A percentile compares a stretch with the other conserved stretches of the same genome.
Conservation (phyloP, 495 filamentous ascomycete genomes). For the Penicillium cataractarum region DNA sequence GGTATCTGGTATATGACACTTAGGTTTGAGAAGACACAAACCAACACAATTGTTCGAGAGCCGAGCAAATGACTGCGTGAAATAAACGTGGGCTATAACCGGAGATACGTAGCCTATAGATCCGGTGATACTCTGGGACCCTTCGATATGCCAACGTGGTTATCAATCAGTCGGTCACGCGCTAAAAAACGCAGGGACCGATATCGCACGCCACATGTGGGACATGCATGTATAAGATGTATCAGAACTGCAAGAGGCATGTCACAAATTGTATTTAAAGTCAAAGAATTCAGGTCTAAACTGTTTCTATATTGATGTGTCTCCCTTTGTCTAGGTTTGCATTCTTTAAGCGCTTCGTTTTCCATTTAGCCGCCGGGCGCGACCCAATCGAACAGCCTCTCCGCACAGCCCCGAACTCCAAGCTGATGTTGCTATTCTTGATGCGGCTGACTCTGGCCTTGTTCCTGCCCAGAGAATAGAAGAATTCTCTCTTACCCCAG, state of each 20-base stretch:
- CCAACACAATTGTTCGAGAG: neutral
- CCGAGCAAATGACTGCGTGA: no score
- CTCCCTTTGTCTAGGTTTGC: neutral
- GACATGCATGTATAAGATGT: slow-evolving; percentile 6
- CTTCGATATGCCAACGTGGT: neutral
- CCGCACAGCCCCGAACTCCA: slow-evolving; percentile 18
- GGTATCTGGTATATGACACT: no score
- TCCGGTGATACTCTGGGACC: no score
- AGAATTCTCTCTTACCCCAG: neutral
- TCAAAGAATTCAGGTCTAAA: neutral
- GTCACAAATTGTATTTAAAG: neutral
- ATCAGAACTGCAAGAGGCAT: neutral
- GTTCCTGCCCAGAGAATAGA: neutral
- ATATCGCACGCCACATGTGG: slow-evolving; percentile 19
- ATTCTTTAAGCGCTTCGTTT: slow-evolving; percentile 6
- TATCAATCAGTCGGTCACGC: neutral
- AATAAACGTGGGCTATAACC: no score
- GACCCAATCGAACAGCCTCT: slow-evolving; percentile 15
- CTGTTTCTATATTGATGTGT: neutral
- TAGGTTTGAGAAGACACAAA: no score
- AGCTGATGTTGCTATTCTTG: slow-evolving; percentile 21
- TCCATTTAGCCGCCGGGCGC: slow-evolving; percentile 18
- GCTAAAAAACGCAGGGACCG: slow-evolving; percentile 20
- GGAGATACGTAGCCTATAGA: no score
- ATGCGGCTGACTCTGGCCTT: neutral